Base-by-base conservation (phyloP, 768 basidiomycete species). In the Rubroboletus pulcherrimus region DNA sequence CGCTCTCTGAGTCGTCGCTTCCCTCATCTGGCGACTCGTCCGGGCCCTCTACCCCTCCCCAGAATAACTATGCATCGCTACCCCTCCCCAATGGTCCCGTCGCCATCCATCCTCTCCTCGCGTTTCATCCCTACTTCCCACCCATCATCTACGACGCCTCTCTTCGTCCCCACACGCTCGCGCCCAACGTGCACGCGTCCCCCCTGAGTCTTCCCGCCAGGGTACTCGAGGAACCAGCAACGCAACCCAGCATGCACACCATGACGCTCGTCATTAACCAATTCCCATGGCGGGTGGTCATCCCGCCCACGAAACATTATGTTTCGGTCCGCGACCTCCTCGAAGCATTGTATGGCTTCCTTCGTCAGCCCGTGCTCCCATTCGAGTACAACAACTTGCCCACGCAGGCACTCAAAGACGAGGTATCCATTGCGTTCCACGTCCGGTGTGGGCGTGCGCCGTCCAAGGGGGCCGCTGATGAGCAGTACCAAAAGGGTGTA, bases 251-350 rank as follows among this genome's bases (percentile, higher is more conserved):
- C 42, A 56, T 70, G 52, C 63, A 60, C 40, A 63, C 61, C 33
- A 61, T 76, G 44, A 64, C 65, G 17, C 64, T 76, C 49, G 14
- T 67, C 62, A 66, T 67, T 30, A 56, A 66, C n/a, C 50, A 58
- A 2, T 62, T 76, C 43, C 72, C 75, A 19, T 74, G 74, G 72
- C 63, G 58, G 39, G 59, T 73, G 52, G 54, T 60, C 41, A 69
- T 81, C 57, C 53, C 63, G 7, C 65, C 65, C 0, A 40, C 63
- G 4, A 66, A 60, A 9, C 62, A 58, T 14, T 70, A 49, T 54
- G 65, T 77, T 30, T 73, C 75, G 11, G 75, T 84, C 56, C 69
- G 67, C 14, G 84, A 85, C 64, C 77, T 84, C n/a, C 67, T 84
- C 33, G 60, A 72, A 24, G 71, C 72, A 0, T 57, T 85, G 17